A percentile compares a stretch with the other conserved stretches of the same genome.
Conservation (phyloP, 495 filamentous ascomycete genomes). For the Neurospora pannonica region DNA sequence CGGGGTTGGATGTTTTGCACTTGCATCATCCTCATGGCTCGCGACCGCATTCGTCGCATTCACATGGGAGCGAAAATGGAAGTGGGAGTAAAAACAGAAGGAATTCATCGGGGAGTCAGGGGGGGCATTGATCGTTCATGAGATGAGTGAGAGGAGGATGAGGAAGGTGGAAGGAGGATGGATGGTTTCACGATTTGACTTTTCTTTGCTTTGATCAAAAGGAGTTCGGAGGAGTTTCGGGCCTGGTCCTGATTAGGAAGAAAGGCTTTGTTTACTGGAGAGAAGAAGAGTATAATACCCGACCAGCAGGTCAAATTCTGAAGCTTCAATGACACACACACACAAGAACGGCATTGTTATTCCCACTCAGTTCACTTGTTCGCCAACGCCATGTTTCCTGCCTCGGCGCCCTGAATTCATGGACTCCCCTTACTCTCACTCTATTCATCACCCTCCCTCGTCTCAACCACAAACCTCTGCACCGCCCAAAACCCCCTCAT, state of each 20-base stretch:
- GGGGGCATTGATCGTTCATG: background rate
- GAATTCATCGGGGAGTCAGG: background rate
- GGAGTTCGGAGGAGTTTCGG: background rate
- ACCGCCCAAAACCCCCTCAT: constrained; percentile 17
- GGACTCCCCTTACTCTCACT: background rate
- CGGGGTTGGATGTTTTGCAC: background rate
- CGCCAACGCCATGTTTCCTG: background rate
- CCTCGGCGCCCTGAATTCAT: background rate
- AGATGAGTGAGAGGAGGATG: background rate
- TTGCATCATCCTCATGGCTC: background rate
- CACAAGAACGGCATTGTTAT: background rate
- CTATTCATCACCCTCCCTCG: background rate
- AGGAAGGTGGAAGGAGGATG: background rate
- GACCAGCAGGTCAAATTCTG: background rate
- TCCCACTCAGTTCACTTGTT: background rate
- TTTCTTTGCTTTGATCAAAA: background rate
- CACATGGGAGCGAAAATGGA: background rate
- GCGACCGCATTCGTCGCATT: background rate
- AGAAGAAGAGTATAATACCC: background rate
- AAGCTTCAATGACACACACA: background rate
- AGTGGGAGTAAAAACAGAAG: background rate
- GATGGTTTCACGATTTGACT: background rate
- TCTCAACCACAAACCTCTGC: constrained; percentile 1
- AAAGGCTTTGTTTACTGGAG: background rate
- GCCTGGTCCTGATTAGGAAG: background rate